phyloP scores from a whole-genome alignment of 2,329 filamentous ascomycete species.

The Malbranchea zuffiana region DNA sequence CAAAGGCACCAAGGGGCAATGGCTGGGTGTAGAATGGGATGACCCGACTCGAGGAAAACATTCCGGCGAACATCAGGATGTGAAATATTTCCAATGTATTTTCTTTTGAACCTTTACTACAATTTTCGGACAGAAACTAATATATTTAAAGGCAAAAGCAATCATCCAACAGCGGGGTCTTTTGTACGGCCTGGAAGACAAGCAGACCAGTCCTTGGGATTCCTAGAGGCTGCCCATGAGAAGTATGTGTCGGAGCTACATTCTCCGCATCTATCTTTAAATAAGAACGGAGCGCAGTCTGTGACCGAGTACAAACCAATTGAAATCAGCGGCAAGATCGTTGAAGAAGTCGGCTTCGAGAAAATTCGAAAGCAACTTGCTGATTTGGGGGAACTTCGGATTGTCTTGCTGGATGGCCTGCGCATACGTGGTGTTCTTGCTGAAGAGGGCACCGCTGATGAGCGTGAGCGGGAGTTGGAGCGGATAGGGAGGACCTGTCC shows the following conservation, averaged over 20 bases:
- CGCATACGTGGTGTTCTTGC: slow-evolving; percentile 41
- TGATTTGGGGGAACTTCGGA: slow-evolving; percentile 61
- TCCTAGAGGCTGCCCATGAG: slow-evolving; percentile 65
- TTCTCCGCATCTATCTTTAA: not conserved
- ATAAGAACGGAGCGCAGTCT: slow-evolving; percentile 1
- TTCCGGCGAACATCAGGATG: slow-evolving; percentile 68
- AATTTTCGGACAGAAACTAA: slow-evolving; percentile 13
- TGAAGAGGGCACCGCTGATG: slow-evolving; percentile 17
- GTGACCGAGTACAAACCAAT: slow-evolving; percentile 41
- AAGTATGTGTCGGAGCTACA: slow-evolving; percentile 64
- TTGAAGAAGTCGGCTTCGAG: slow-evolving; percentile 89
- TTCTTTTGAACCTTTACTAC: not conserved
- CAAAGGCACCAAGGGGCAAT: slow-evolving; percentile 61
- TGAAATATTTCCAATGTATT: slow-evolving; percentile 72
- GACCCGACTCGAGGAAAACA: slow-evolving; percentile 79
- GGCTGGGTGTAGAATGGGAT: slow-evolving; percentile 97
- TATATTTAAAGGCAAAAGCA: slow-evolving; percentile 43
- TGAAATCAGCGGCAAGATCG: slow-evolving; percentile 67
- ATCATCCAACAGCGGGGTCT: slow-evolving; percentile 62
- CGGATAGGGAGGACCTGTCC: slow-evolving; percentile 49
- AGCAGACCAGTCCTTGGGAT: slow-evolving; percentile 56
- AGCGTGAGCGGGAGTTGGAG: slow-evolving; percentile 21
- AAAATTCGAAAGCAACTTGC: slow-evolving; percentile 77
- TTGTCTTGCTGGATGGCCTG: slow-evolving; percentile 71
- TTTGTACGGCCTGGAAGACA: slow-evolving; percentile 72